Evolutionary conservation across 805 yeast genomes (phyloP), one percentile per base, ranked within the genome.

Genomic region (Metschnikowia noctiluminum): DNA sequence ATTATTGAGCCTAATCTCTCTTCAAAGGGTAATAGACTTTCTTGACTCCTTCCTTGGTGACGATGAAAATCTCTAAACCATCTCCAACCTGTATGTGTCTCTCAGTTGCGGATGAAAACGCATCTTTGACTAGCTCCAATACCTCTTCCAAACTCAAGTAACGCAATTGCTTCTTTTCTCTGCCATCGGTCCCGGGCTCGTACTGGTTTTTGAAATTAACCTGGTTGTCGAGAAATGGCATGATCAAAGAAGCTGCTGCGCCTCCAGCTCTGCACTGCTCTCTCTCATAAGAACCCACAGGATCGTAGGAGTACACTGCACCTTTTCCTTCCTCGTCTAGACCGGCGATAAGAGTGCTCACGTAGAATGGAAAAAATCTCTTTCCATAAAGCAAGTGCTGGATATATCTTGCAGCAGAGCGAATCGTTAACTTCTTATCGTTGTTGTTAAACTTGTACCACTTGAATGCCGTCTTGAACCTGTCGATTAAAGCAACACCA

Each of bases 71-170:
- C 69, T 94, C 96, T 54, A 94, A 78, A 6, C 94, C 96, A 74
- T 94, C 99, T 74, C 99, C 99, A 45, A 94, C 98, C 59, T 91
- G 95, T 59, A 94, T 94, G 70, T 94, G 98, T 78, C 99, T 87
- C 73, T 94, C 99, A 15, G 98, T 92, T 16, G 97, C 99, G 8
- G 97, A 89, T 21, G 89, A 77, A 65, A 94, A 94, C 6, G 99
- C 96, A 70, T 94, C 99, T 66, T 83, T 85, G 35, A 94, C 97
- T 55, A 94, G 74, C 59, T 83, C 79, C 61, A 94, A 73, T 26
- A 90, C 97, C 71, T 91, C 96, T 1, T 89, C 96, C 57, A 90
- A 76, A 37, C 77, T 68, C 63, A 94, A 76, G 62, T 79, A 88
- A 63, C 81, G 76, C 52, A 83, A 64, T 38, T 78, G 79, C 64